Evolutionary conservation across 495 filamentous ascomycete genomes (phyloP).

Genomic region (Aspergillus avenaceus): DNA sequence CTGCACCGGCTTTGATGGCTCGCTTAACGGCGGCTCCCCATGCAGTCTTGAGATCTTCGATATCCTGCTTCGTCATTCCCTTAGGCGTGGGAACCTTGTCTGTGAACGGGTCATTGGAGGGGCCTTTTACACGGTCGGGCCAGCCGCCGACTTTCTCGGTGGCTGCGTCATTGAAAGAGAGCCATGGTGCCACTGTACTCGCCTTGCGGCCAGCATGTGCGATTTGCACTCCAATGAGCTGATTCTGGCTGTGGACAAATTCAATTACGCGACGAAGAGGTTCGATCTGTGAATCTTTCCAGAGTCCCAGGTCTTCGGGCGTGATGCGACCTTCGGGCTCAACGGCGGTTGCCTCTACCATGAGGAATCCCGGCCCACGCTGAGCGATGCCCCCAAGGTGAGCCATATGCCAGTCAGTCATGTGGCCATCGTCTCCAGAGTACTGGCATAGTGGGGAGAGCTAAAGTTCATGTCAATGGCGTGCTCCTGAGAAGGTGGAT

Average conservation of each 20-base stretch:
- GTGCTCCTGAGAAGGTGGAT: neutral
- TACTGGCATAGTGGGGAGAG: constrained; percentile 67
- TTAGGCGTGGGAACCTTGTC: constrained; percentile 47
- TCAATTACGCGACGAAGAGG: constrained; percentile 58
- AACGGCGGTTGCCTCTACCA: constrained; percentile 73
- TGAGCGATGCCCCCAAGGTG: constrained; percentile 55
- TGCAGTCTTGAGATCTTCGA: constrained; percentile 52
- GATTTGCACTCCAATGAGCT: constrained; percentile 71
- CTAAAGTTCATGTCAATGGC: constrained; percentile 18
- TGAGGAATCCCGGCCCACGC: constrained; percentile 63
- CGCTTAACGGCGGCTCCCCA: constrained; percentile 53
- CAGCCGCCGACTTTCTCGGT: neutral
- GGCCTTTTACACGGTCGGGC: constrained; percentile 50
- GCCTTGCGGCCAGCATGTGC: constrained; percentile 76
- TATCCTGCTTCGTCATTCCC: constrained; percentile 54
- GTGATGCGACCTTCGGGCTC: constrained; percentile 72
- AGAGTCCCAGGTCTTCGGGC: constrained; percentile 66
- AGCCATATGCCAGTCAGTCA: constrained; percentile 60
- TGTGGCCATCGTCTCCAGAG: constrained; percentile 58
- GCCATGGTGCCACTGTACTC: constrained; percentile 65
- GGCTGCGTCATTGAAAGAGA: constrained; percentile 50
- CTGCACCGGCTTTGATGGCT: constrained; percentile 54
- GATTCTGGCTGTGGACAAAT: constrained; percentile 67
- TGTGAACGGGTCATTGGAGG: constrained; percentile 52
- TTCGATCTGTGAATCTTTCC: constrained; percentile 69